Evolutionary conservation across 1,284 basidiomycete species (phyloP).

Genomic region (Inonotus obliquus): DNA sequence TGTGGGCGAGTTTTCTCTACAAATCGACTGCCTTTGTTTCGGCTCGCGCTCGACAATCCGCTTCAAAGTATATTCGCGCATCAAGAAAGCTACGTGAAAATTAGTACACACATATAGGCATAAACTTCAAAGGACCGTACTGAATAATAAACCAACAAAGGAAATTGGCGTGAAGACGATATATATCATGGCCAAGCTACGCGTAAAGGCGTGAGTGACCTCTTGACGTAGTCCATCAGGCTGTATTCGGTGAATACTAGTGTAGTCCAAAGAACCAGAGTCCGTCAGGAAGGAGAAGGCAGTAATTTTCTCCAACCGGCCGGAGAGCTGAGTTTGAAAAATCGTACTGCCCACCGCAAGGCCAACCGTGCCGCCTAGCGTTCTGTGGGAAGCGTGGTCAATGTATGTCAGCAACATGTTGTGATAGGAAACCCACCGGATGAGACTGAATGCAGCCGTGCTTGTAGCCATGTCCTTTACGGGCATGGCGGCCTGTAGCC

Average conservation of each 20-base stretch:
- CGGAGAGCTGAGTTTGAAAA: constrained; percentile 19
- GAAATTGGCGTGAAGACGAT: constrained; percentile 14
- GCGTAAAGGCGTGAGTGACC: constrained; percentile 17
- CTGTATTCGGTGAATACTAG: constrained; percentile 20
- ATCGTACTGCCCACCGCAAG: constrained; percentile 28
- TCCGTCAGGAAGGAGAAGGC: background rate
- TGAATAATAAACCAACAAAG: constrained; percentile 10
- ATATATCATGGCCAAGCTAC: constrained; percentile 17
- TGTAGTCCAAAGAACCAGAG: constrained; percentile 17
- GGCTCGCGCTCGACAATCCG: constrained; percentile 7
- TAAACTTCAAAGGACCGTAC: background rate
- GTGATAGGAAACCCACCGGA: constrained; percentile 28
- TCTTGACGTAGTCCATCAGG: constrained; percentile 12
- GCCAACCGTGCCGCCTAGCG: constrained; percentile 31
- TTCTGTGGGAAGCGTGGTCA: constrained; percentile 18
- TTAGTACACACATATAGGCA: background rate
- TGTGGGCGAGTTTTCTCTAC: background rate
- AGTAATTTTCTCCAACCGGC: constrained; percentile 14
- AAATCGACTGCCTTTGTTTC: background rate
- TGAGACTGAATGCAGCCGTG: constrained; percentile 32
- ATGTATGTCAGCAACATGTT: background rate
- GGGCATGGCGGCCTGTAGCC: constrained; percentile 44
- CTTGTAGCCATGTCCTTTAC: constrained; percentile 39
- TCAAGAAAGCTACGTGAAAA: background rate
- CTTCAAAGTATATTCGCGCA: constrained; percentile 15